A percentile compares a stretch with the other conserved stretches of the same genome.
Conservation (phyloP, 306 rosid species). For the Boehmeria nivea region DNA sequence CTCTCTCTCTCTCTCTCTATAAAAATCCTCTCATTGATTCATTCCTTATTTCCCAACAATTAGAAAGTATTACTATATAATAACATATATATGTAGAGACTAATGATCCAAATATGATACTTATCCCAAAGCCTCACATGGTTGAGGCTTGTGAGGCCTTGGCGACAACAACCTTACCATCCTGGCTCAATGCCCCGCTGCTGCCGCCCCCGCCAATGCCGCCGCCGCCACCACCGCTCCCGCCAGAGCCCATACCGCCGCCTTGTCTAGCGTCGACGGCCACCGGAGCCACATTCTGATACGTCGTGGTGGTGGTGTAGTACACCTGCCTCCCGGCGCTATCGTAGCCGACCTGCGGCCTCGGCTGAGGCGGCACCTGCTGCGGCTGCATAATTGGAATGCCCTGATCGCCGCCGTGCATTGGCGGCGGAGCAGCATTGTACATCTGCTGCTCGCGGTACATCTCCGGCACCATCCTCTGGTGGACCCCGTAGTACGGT, state of each 20-base stretch:
- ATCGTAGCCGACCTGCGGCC: constrained; percentile 41
- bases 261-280: constrained; percentile 37
- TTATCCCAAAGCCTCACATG: constrained; percentile 28
- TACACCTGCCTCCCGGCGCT: constrained; percentile 44
- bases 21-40: not conserved
- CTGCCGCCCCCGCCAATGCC: constrained; percentile 22
- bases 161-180: constrained; percentile 33
- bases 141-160: constrained; percentile 30
- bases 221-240: constrained; percentile 14
- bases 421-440: constrained; percentile 32
- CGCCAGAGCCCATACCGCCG: constrained; percentile 1
- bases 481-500: constrained; percentile 48
- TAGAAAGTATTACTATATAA: not conserved
- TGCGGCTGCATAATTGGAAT: constrained; percentile 23
- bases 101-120: not conserved
- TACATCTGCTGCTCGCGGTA: constrained; percentile 33
- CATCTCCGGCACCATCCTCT: constrained; percentile 33
- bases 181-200: constrained; percentile 28
- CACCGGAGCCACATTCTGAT: constrained; percentile 30
- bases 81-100: not conserved
- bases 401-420: constrained; percentile 25
- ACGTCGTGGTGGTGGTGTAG: constrained; percentile 36
- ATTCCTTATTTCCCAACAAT: constrained; percentile 13
- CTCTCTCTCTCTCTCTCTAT: not conserved
- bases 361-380: constrained; percentile 25